A percentile compares a stretch with the other conserved stretches of the same genome.
Evolutionary conservation across 768 basidiomycete genomes (phyloP).

Genomic region (Hortiboletus flavorubellus): DNA sequence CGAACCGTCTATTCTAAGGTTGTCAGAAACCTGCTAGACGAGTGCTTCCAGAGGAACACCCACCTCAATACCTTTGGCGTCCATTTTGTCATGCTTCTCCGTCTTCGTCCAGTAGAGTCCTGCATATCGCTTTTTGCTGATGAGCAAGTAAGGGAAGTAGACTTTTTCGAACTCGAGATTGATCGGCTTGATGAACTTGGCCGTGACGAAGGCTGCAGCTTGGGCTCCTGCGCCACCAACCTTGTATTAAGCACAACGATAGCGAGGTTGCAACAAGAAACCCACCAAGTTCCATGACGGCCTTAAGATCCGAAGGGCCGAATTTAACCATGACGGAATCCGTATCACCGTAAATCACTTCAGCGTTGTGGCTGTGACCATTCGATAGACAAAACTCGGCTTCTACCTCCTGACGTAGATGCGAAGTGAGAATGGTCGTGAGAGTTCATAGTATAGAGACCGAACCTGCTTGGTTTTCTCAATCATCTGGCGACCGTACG

Average conservation of each 20-base stretch:
- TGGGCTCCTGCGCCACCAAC: conserved; percentile 61
- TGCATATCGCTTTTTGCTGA: conserved; percentile 98
- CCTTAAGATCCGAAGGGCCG: conserved; percentile 80
- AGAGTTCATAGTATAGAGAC: background rate
- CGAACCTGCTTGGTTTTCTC: conserved; percentile 88
- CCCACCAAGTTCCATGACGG: conserved; percentile 88
- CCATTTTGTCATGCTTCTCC: conserved; percentile 99
- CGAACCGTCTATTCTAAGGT: conserved; percentile 74
- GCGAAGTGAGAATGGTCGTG: background rate
- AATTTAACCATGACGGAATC: conserved; percentile 99
- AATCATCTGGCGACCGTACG: conserved; percentile 99
- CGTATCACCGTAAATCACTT: conserved; percentile 98
- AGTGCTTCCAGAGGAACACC: conserved; percentile 14
- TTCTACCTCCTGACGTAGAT: conserved; percentile 68
- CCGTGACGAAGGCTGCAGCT: conserved; percentile 88
- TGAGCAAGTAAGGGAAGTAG: conserved; percentile 96
- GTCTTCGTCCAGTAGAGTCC: conserved; percentile 96
- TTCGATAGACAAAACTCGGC: conserved; percentile 81
- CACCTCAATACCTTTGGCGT: conserved; percentile 98
- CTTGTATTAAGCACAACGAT: background rate
- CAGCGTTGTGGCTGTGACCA: conserved; percentile 81
- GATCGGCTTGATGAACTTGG: conserved; percentile 91
- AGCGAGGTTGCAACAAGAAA: background rate
- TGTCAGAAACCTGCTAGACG: background rate
- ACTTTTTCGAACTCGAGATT: conserved; percentile 99